Base-by-base conservation (phyloP, 1,284 basidiomycete genomes). In the Naganishia cerealis region DNA sequence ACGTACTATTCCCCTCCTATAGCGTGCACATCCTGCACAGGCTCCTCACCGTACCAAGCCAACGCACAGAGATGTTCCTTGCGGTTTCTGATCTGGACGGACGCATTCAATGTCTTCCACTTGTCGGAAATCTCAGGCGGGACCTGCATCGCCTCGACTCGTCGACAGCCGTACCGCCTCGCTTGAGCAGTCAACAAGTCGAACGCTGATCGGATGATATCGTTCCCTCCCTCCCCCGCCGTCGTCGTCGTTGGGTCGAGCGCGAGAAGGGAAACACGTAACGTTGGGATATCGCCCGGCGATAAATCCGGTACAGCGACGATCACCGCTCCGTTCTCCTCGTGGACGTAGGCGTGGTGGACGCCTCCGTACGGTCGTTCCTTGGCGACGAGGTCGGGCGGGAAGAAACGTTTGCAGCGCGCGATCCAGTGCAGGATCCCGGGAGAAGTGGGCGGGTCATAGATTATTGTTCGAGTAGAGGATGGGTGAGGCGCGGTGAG, bases 21-120 rank as follows among this genome's bases (percentile, higher is more conserved):
- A 38, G 48, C 48, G 38, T 42, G 33, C 1, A 63, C 61, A n/a
- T 42, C 36, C 21, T 63, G 50, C n/a, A 39, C 36, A 0, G 36
- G 38, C 12, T 40, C 61, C 61, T 54, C 16, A 2, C 66, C 66
- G 39, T 67, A 67, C 66, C 66, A 67, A 38, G 50, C 66, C 12
- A 67, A 43, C 57, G 66, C 66, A 33, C 66, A 57, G 15, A 67
- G 39, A 62, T 67, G 66, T 16, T 62, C 66, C 16, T 55, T 21
- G 13, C 66, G 57, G 42, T 54, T 61, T 15, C 46, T 9, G 24
- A 24, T 21, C 46, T 50, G n/a, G 29, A 33, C 2, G 29, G 21
- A 1, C 52, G 29, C 13, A 24, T 53, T 48, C 29, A 57, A n/a
- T 16, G 26, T 40, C 42, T 42, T n/a, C 66, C 66, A 67, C 38